phyloP scores from a whole-genome alignment of 345 rosid species.

The Arabidopsis suecica region DNA sequence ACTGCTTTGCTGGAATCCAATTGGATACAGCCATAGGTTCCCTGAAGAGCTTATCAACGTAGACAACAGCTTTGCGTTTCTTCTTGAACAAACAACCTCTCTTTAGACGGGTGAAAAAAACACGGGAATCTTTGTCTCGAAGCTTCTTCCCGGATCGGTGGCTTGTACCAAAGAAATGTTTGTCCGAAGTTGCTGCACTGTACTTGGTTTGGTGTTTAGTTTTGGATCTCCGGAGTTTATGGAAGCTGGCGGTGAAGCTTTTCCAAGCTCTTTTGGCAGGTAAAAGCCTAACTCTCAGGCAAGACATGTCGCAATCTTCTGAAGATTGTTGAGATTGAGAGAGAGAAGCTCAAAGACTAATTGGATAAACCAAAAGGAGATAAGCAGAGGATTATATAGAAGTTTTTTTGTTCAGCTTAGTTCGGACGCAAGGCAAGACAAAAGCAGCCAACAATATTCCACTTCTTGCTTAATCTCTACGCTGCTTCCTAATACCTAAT shows the following conservation, averaged over 20 bases:
- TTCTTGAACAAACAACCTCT: slow-evolving; percentile 43
- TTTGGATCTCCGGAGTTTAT: slow-evolving; percentile 52
- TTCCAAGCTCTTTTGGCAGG: slow-evolving; percentile 80
- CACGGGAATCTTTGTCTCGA: slow-evolving; percentile 25
- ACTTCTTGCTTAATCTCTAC: slow-evolving; percentile 27
- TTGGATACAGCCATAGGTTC: slow-evolving; percentile 12
- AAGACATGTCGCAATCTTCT: slow-evolving; percentile 51
- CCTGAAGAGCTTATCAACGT: slow-evolving; percentile 60
- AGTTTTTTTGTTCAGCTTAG: slow-evolving; percentile 17
- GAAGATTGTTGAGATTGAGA: slow-evolving; percentile 7
- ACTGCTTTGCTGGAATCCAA: slow-evolving; percentile 49
- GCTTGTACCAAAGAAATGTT: slow-evolving; percentile 3
- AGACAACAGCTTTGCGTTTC: slow-evolving; percentile 53
- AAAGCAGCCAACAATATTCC: slow-evolving; percentile 22
- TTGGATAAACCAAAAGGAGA: neutral
- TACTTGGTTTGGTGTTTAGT: slow-evolving; percentile 30
- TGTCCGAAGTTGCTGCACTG: neutral
- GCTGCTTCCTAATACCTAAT: neutral
- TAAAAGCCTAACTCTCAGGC: slow-evolving; percentile 55
- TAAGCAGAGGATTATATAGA: slow-evolving; percentile 17
- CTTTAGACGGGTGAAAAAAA: slow-evolving; percentile 50
- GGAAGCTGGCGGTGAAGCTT: slow-evolving; percentile 65
- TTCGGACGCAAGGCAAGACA: slow-evolving; percentile 23
- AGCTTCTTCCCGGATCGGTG: neutral
- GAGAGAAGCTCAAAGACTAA: neutral